These are phyloP conservation scores for Heterobasidion parviporum DNA, from an alignment of 1,284 basidiomycete species.

Conservation along the genomic window DNA sequence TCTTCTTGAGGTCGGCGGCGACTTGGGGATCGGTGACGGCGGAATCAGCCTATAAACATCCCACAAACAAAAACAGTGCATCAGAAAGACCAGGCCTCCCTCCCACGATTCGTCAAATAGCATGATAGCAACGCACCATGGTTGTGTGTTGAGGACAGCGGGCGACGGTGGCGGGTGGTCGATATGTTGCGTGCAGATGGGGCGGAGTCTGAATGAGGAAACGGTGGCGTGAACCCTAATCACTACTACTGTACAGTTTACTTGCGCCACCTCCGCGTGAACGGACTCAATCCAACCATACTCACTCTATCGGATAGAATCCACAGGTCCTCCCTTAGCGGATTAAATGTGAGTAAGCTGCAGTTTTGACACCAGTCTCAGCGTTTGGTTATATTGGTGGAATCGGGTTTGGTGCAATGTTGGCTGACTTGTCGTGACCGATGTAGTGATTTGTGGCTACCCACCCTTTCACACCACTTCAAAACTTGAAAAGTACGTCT, in stretches of 20 bases:
- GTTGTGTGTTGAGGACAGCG: constrained; percentile 26
- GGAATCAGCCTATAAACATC: constrained; percentile 55
- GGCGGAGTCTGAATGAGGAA: constrained; percentile 34
- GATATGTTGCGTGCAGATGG: constrained; percentile 14
- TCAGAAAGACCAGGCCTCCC: constrained; percentile 8
- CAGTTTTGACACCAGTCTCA: constrained; percentile 10
- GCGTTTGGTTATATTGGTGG: no score
- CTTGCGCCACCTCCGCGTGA: constrained; percentile 12
- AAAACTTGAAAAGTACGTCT: constrained; percentile 34
- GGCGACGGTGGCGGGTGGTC: constrained; percentile 12
- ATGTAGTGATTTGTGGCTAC: constrained; percentile 83
- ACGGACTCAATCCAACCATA: no score
- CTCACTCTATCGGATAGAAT: constrained; percentile 61
- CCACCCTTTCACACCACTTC: constrained; percentile 24
- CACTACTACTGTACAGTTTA: constrained; percentile 53
- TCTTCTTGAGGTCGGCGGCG: constrained; percentile 95
- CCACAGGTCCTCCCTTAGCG: constrained; percentile 80
- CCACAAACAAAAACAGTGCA: constrained; percentile 4
- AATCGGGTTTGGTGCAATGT: no score
- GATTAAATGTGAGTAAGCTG: constrained; percentile 66
- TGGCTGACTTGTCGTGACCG: no score
- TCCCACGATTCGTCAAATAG: background rate
- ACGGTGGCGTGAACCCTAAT: constrained; percentile 19
- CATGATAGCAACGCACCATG: constrained; percentile 41
- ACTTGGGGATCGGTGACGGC: constrained; percentile 79